Evolutionary conservation across 768 basidiomycete genomes (phyloP), one percentile per base, ranked within the genome.

Genomic region (Lentinula boryana): DNA sequence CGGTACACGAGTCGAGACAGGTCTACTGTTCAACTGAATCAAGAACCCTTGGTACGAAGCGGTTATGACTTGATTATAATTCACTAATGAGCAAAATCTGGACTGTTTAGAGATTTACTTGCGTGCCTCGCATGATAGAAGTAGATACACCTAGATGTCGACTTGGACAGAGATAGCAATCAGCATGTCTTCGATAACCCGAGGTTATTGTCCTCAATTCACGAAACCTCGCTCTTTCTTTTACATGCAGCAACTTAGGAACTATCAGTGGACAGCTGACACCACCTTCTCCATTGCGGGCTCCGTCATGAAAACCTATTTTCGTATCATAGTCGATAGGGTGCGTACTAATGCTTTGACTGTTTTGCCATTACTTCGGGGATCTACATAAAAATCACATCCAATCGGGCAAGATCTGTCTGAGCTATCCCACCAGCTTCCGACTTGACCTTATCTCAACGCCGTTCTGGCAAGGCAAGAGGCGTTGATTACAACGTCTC

Each of bases 231-330:
- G 60, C 52, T 55, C 61, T 18, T 50, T 50, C 38, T 43, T 53
- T 49, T 69, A 72, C 61, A 66, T 73, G 54, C 73, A 76, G 60
- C 71, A 74, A 49, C 73, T 76, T 61, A 69, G 68, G 61, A 68
- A 64, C 43, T 74, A 70, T 58, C 72, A 75, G 61, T 75, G 75
- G 74, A 75, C 75, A 41, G 74, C 74, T 27, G 75, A 77, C 65
- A 68, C 77, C 52, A 62, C 77, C 55, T 71, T 71, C 23, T 76
- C 74, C 62, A 74, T 77, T 63, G 74, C 76, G 2, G 70, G 67
- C 33, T 60, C 67, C 7, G 50, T 75, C 21, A 71, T 75, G 27
- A 52, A 72, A 68, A 56, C 74, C 70, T 0, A 75, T 48, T 72
- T 2, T 74, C 73, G 3, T 78, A 76, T 64, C 73, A 76, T 60